Evolutionary conservation across 202 grass and related monocot genomes (phyloP).

Genomic region (Miscanthus sacchariflorus): DNA sequence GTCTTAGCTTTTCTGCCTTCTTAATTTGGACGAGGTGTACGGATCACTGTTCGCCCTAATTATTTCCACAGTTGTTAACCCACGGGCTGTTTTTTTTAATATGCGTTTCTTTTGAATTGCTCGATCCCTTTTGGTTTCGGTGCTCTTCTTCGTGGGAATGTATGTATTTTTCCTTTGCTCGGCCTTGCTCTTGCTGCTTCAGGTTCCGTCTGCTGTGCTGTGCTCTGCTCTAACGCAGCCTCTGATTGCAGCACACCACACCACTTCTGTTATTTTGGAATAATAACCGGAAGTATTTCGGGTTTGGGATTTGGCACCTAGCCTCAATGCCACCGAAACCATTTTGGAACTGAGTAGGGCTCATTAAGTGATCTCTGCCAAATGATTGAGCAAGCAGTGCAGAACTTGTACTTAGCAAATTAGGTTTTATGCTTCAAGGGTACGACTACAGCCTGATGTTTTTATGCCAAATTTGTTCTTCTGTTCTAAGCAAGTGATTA

Average conservation of each 20-base stretch:
- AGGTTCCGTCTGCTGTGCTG: conserved; percentile 25
- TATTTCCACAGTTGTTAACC: conserved; percentile 38
- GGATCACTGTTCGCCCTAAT: conserved; percentile 41
- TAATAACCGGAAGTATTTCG: neutral
- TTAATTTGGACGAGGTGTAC: conserved; percentile 58
- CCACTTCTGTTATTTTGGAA: conserved; percentile 26
- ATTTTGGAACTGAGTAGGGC: neutral
- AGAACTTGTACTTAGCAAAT: conserved; percentile 1
- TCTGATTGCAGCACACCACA: conserved; percentile 25
- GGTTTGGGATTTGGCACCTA: conserved; percentile 10
- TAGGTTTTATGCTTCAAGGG: conserved; percentile 17
- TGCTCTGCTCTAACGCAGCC: conserved; percentile 22
- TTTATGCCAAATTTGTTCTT: neutral
- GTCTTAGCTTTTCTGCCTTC: conserved; percentile 52
- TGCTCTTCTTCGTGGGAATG: conserved; percentile 24
- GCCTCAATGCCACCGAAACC: conserved; percentile 24
- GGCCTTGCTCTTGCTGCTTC: conserved; percentile 17
- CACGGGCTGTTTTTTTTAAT: neutral
- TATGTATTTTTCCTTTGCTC: neutral
- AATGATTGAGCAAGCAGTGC: conserved; percentile 28
- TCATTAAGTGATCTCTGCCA: conserved; percentile 17
- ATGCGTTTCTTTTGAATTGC: conserved; percentile 30
- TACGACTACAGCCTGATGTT: neutral
- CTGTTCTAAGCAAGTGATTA: conserved; percentile 23
- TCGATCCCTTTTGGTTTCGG: conserved; percentile 18